phyloP scores from a whole-genome alignment of 129 eudicot genomes.

The Arctium lappa region DNA sequence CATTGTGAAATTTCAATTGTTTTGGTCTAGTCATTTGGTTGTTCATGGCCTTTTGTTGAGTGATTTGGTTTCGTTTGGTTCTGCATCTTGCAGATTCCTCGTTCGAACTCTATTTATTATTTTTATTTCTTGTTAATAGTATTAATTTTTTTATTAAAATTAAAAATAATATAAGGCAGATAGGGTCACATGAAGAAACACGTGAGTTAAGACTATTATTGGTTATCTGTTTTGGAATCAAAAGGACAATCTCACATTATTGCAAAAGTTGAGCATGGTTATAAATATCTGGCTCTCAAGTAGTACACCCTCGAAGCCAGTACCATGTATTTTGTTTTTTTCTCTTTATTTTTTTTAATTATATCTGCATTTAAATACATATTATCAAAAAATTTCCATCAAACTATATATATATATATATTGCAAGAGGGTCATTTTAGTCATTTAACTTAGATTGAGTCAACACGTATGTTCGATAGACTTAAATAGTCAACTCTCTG shows the following conservation, averaged over 20 bases:
- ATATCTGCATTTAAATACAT: background rate
- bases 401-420: too few species aligned
- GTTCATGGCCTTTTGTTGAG: too few species aligned
- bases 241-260: background rate
- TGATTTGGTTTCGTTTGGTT: too few species aligned
- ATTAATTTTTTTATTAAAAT: background rate
- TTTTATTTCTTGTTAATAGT: too few species aligned
- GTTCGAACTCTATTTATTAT: too few species aligned
- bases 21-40: too few species aligned
- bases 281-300: background rate
- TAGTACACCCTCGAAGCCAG: background rate
- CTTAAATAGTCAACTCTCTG: too few species aligned
- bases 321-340: background rate
- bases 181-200: background rate
- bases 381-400: too few species aligned
- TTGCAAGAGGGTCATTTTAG: background rate
- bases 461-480: background rate
- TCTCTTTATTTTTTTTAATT: background rate
- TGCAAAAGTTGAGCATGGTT: background rate
- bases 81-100: too few species aligned
- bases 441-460: background rate
- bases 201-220: background rate
- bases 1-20: too few species aligned
- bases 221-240: background rate
- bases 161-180: background rate